phyloP scores from a whole-genome alignment of 1,139 yeast genomes.

The Candida albicans region DNA sequence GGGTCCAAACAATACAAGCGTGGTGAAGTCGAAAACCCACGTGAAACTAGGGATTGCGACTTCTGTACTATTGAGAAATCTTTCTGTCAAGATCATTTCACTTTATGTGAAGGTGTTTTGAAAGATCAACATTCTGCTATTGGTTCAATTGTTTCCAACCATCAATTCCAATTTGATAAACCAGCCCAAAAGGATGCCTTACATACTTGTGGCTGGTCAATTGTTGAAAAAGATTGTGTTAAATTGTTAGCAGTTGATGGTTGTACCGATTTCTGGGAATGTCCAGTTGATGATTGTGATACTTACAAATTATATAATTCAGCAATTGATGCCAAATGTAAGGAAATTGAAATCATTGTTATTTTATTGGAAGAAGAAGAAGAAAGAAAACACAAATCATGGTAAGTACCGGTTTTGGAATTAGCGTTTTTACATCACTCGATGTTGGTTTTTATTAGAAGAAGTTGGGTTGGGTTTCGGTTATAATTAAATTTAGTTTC shows the following conservation, averaged over 20 bases:
- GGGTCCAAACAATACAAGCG: not conserved
- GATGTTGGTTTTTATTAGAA: no score
- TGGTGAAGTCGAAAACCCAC: not conserved
- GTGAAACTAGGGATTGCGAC: not conserved
- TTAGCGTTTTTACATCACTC: no score
- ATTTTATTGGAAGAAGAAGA: not conserved
- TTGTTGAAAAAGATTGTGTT: slow-evolving; percentile 19
- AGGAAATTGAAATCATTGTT: slow-evolving; percentile 6
- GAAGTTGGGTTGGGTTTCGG: no score
- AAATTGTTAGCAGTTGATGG: slow-evolving; percentile 15
- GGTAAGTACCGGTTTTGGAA: no score
- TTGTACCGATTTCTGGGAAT: slow-evolving; percentile 27
- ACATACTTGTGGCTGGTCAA: slow-evolving; percentile 17
- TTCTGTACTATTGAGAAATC: not conserved
- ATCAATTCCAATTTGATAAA: slow-evolving; percentile 48
- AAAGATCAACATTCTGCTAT: slow-evolving; percentile 35
- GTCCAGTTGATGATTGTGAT: slow-evolving; percentile 38
- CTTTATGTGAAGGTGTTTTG: slow-evolving; percentile 48
- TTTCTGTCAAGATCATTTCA: slow-evolving; percentile 26
- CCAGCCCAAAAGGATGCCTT: slow-evolving; percentile 20
- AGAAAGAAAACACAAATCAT: no score
- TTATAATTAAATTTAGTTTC: no score
- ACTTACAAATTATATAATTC: slow-evolving; percentile 10
- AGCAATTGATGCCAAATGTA: slow-evolving; percentile 20
- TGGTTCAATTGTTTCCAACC: slow-evolving; percentile 46